These are phyloP conservation scores for Eucalyptus regnans DNA, from an alignment of 345 rosid species.

Conservation along the genomic window DNA sequence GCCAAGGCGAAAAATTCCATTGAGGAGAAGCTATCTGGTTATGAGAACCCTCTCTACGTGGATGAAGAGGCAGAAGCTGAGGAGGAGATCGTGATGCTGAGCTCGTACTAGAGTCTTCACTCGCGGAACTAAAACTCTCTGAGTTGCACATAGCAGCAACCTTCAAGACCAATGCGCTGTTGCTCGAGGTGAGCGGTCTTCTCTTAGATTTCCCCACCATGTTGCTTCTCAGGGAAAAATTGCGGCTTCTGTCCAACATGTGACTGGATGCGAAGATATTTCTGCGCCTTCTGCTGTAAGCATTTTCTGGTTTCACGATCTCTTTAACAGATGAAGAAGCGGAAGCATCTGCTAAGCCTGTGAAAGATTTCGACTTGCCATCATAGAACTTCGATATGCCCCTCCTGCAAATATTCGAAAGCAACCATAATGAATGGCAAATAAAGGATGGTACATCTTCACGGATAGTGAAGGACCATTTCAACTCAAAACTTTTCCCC, in stretches of 20 bases:
- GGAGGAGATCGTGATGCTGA: no score
- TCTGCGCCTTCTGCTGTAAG: conserved; percentile 35
- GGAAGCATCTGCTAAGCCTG: conserved; percentile 40
- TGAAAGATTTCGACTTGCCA: conserved; percentile 81
- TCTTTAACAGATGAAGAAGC: conserved; percentile 37
- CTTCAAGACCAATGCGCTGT: conserved; percentile 39
- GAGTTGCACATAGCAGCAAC: no score
- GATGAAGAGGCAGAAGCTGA: no score
- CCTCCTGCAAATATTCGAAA: conserved; percentile 30
- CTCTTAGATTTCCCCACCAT: conserved; percentile 39
- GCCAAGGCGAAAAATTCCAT: no score
- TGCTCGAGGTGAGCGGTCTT: conserved; percentile 40
- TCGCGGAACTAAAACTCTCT: no score
- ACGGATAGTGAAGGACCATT: background rate
- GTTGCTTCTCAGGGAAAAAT: background rate
- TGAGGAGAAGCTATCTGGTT: no score
- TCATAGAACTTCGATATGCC: conserved; percentile 72
- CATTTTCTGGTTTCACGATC: conserved; percentile 68
- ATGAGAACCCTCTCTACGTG: no score
- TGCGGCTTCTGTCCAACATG: conserved; percentile 47
- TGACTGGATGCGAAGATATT: conserved; percentile 44
- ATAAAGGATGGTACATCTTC: background rate
- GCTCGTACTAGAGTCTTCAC: no score
- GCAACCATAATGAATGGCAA: background rate
- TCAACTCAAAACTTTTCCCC: background rate